Evolutionary conservation across 2,329 filamentous ascomycete genomes (phyloP).

Genomic region (Phyllosticta citribraziliensis): DNA sequence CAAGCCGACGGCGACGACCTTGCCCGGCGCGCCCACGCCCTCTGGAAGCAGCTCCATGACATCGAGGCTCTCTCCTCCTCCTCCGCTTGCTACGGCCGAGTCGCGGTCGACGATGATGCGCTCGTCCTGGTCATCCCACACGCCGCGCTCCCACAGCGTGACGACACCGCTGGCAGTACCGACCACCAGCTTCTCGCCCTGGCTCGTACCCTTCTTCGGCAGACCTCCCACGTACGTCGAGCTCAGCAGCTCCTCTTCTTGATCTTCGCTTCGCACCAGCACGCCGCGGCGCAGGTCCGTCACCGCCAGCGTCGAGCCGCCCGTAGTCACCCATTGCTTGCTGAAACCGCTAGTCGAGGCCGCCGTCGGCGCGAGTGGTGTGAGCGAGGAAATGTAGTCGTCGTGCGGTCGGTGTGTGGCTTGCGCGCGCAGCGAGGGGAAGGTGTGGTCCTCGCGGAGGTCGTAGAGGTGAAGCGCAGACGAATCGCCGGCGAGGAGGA

Average conservation of each 20-base stretch:
- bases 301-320: slow-evolving; percentile 80
- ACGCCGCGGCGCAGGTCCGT: slow-evolving; percentile 83
- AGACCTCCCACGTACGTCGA: slow-evolving; percentile 69
- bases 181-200: slow-evolving; percentile 66
- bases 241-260: slow-evolving; percentile 86
- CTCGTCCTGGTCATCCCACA: slow-evolving; percentile 93
- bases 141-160: slow-evolving; percentile 87
- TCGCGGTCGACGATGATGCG: slow-evolving; percentile 62
- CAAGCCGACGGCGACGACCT: slow-evolving; percentile 68
- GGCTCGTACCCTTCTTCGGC: slow-evolving; percentile 56
- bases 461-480: slow-evolving; percentile 84
- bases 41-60: slow-evolving; percentile 64
- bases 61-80: slow-evolving; percentile 70
- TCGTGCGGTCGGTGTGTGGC: slow-evolving; percentile 81
- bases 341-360: slow-evolving; percentile 79
- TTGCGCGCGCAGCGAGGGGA: slow-evolving; percentile 52
- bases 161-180: slow-evolving; percentile 72
- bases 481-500: slow-evolving; percentile 85
- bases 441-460: slow-evolving; percentile 47
- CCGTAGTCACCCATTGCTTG: slow-evolving; percentile 92
- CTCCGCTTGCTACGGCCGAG: slow-evolving; percentile 26
- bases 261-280: slow-evolving; percentile 81
- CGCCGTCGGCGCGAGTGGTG: slow-evolving; percentile 67
- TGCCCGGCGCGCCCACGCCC: slow-evolving; percentile 55
- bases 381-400: slow-evolving; percentile 85